phyloP scores from a whole-genome alignment of 129 eudicot species.

The Erigeron canadensis region DNA sequence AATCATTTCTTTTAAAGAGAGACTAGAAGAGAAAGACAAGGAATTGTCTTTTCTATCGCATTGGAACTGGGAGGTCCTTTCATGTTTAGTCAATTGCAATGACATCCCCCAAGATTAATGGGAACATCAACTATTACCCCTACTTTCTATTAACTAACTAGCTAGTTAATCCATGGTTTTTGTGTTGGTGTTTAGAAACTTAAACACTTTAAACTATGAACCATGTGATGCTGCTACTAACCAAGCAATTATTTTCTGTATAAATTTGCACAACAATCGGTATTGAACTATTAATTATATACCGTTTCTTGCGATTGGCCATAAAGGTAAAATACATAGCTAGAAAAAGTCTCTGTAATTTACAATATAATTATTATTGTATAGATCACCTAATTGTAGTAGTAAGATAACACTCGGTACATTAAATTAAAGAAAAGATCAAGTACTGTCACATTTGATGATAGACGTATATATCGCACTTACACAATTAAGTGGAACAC shows the following conservation, averaged over 20 bases:
- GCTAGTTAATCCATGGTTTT: constrained; percentile 8
- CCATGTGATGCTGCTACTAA: not conserved
- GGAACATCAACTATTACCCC: not conserved
- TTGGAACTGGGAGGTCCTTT: constrained; percentile 18
- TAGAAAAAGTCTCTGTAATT: not conserved
- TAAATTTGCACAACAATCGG: too few species aligned
- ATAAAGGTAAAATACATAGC: too few species aligned
- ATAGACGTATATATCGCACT: constrained; percentile 18
- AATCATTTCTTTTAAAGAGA: constrained; percentile 23
- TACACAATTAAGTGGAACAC: constrained; percentile 37
- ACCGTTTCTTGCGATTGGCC: too few species aligned
- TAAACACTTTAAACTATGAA: not conserved
- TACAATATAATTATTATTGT: not conserved
- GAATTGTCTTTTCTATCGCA: constrained; percentile 27
- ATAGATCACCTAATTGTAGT: not conserved
- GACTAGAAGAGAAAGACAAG: constrained; percentile 24
- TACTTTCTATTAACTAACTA: not conserved
- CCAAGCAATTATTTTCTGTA: too few species aligned
- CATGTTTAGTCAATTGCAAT: not conserved
- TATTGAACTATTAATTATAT: too few species aligned
- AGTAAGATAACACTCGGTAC: not conserved
- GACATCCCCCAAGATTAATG: not conserved
- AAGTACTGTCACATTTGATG: constrained; percentile 17
- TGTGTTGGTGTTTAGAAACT: constrained; percentile 10
- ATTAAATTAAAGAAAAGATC: not conserved